Percentiles rank a stretch among this genome's conserved stretches.
Evolutionary conservation across 352 stramenopile genomes (phyloP).

Genomic region (Globisporangium carolinianum): DNA sequence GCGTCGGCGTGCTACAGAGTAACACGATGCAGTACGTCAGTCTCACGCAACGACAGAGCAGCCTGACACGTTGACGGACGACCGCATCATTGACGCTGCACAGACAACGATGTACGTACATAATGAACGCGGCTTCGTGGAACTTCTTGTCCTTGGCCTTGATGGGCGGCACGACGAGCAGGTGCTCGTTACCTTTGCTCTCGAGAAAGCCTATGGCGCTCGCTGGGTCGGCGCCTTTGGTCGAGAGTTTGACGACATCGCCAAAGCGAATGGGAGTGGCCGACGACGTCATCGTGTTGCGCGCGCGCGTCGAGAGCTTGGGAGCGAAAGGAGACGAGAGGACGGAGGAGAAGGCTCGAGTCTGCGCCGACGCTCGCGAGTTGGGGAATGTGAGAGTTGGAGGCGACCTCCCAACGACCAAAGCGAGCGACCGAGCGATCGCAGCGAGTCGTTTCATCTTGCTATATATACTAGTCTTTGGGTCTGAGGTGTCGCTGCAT

Average conservation of each 20-base stretch:
- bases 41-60: too few species aligned
- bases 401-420: too few species aligned
- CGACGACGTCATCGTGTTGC: conserved; percentile 14
- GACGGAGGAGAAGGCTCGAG: neutral
- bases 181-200: conserved; percentile 31
- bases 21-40: too few species aligned
- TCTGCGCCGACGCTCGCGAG: neutral
- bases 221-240: conserved; percentile 19
- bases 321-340: neutral
- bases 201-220: conserved; percentile 42
- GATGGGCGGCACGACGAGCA: conserved; percentile 49
- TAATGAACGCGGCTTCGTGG: conserved; percentile 58
- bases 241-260: conserved; percentile 41
- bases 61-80: too few species aligned
- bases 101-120: conserved; percentile 24
- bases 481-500: too few species aligned
- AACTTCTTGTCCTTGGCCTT: conserved; percentile 38
- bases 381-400: neutral
- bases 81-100: too few species aligned
- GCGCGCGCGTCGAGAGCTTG: neutral
- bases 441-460: too few species aligned
- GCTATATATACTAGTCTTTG: too few species aligned
- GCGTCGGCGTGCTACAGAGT: conserved; percentile 23
- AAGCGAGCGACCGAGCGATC: too few species aligned
- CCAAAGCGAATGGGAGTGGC: conserved; percentile 37